Percentiles rank a stretch among this genome's conserved stretches.
phyloP scores from a whole-genome alignment of 176 grass and related monocot species.

The Avena sativa region DNA sequence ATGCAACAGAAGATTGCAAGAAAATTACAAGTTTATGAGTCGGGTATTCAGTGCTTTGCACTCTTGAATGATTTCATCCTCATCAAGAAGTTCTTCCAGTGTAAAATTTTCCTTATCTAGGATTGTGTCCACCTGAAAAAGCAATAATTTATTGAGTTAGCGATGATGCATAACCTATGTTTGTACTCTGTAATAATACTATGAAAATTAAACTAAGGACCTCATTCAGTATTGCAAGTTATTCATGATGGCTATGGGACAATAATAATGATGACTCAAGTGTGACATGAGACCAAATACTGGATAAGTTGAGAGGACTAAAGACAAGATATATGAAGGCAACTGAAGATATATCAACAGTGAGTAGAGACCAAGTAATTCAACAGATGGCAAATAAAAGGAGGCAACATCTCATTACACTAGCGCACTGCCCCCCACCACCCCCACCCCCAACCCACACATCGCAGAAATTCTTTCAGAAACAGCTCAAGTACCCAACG shows the following conservation, averaged over 20 bases:
- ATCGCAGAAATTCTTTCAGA: conserved; percentile 1
- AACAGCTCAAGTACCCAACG: background rate
- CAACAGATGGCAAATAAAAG: background rate
- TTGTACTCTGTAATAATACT: background rate
- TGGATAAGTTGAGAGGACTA: background rate
- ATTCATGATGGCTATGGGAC: conserved; percentile 22
- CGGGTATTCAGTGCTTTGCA: conserved; percentile 97
- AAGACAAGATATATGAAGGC: background rate
- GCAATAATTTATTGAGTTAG: conserved; percentile 39
- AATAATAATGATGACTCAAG: background rate
- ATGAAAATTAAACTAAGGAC: conserved; percentile 5
- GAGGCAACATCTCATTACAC: background rate
- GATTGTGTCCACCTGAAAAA: conserved; percentile 91
- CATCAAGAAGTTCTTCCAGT: conserved; percentile 97
- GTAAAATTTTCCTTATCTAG: conserved; percentile 99
- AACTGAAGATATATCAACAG: conserved; percentile 8
- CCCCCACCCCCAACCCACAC: background rate
- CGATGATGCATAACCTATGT: conserved; percentile 12
- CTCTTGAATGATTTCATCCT: conserved; percentile 99
- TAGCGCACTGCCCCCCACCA: background rate
- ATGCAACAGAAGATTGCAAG: conserved; percentile 31
- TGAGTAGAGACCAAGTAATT: background rate
- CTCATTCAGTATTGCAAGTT: background rate
- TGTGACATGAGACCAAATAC: background rate
- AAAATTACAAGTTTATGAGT: conserved; percentile 96